These are phyloP conservation scores for Nakazawaea ambrosiae DNA, from an alignment of 805 yeast species.

Conservation along the genomic window DNA sequence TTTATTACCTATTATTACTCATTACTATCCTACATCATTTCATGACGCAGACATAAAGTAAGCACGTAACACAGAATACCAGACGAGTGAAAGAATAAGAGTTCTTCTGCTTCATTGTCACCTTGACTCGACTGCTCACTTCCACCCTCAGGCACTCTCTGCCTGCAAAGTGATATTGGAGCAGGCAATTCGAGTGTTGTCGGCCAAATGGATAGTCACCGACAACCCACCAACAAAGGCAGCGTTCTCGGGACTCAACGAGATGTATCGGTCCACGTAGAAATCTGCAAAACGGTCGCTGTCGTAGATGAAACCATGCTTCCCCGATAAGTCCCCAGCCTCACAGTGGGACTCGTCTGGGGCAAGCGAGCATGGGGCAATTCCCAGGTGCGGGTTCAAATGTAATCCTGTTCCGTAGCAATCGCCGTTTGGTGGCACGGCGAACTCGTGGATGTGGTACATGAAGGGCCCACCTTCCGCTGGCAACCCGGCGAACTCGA, in stretches of 20 bases:
- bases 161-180: conserved; percentile 33
- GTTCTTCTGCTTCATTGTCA: too few relatives aligned
- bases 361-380: conserved; percentile 27
- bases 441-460: conserved; percentile 36
- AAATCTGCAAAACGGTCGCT: conserved; percentile 33
- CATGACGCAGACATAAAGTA: too few relatives aligned
- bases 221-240: conserved; percentile 37
- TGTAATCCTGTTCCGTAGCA: conserved; percentile 35
- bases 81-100: too few relatives aligned
- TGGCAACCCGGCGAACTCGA: conserved; percentile 38
- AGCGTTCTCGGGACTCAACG: conserved; percentile 29
- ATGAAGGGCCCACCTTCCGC: conserved; percentile 34
- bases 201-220: conserved; percentile 41
- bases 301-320: conserved; percentile 37
- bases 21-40: too few relatives aligned
- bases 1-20: too few relatives aligned
- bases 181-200: conserved; percentile 47
- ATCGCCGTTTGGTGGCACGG: conserved; percentile 28
- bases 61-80: too few relatives aligned
- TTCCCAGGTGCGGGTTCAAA: conserved; percentile 35
- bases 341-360: conserved; percentile 32
- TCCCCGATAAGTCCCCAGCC: conserved; percentile 44
- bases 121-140: too few relatives aligned
- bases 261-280: conserved; percentile 34
- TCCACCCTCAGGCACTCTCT: too few relatives aligned